Evolutionary conservation across 805 yeast species (phyloP), one percentile per base, ranked within the genome.

Genomic region (Candida maesae): DNA sequence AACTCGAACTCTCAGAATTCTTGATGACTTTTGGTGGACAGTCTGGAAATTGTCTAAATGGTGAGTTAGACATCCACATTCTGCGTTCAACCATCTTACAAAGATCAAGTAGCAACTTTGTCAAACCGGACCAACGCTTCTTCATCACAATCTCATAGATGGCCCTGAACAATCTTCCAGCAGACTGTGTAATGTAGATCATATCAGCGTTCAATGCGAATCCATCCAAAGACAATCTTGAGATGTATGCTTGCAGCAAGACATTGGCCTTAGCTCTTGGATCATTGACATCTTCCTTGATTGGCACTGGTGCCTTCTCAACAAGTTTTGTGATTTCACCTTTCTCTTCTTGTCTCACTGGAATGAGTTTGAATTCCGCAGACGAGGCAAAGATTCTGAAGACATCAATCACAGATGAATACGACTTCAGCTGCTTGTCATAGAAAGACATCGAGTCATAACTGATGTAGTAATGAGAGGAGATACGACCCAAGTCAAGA

Each of bases 181-280:
- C 97, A 30, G 95, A 87, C 61, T 93, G 98, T 0, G 93, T 84
- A 30, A 93, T 78, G 58, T 86, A 93, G 3, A 87, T 72, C 96
- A 90, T 88, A 66, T 93, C 99, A 0, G 96, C 79, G 73, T 84
- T 79, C 45, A 95, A 64, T 0, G 97, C 96, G 65, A 87, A 86
- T 0, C 98, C 98, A 1, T 84, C 93, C 14, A 93, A 66, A 9
- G 70, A 66, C 18, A 90, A 65, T 27, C 81, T 64, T 1, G 96
- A 84, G n/a, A 93, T 85, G 53, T 85, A 88, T 0, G 96, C 76
- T 56, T 93, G 99, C 11, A 93, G 64, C 27, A 93, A 61, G 7
- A 88, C 77, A 50, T 81, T 88, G 16, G 86, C 75, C 59, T 93
- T 93, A 0, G 95, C 84, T 14, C 77, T 59, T 0, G 90, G 81